A percentile compares a stretch with the other conserved stretches of the same genome.
These are phyloP conservation scores for Eimeria necatrix DNA, from an alignment of 169 alveolate species.

Conservation along the genomic window DNA sequence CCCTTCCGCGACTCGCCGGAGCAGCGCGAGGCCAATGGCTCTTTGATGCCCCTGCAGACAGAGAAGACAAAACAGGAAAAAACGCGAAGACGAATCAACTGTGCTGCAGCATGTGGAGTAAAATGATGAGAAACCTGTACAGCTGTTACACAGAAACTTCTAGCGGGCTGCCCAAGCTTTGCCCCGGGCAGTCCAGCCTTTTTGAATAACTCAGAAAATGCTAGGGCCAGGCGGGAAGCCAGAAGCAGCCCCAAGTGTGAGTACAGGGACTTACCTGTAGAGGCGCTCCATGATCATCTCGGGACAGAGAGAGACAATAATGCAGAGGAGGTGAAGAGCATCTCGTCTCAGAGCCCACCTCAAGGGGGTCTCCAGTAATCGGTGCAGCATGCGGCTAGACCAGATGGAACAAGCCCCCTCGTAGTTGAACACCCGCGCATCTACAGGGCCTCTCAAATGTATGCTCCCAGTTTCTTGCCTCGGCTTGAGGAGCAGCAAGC, in stretches of 20 bases:
- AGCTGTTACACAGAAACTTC: no score
- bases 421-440: constrained; percentile 74
- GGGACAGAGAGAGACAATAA: constrained; percentile 87
- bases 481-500: constrained; percentile 64
- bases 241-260: no score
- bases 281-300: constrained; percentile 83
- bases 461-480: constrained; percentile 61
- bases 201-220: no score
- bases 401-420: constrained; percentile 74
- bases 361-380: constrained; percentile 67
- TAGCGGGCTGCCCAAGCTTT: no score
- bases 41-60: constrained; percentile 26
- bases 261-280: constrained; percentile 29
- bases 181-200: no score
- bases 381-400: constrained; percentile 72
- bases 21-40: not conserved
- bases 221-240: no score
- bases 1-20: not conserved
- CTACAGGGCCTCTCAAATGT: constrained; percentile 54
- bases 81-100: not conserved
- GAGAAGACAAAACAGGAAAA: not conserved
- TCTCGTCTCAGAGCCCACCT: constrained; percentile 86
- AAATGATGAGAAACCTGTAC: no score
- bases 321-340: constrained; percentile 86
- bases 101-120: no score